phyloP scores from a whole-genome alignment of 2,329 filamentous ascomycete species.

The Ceratocystis cacaofunesta region DNA sequence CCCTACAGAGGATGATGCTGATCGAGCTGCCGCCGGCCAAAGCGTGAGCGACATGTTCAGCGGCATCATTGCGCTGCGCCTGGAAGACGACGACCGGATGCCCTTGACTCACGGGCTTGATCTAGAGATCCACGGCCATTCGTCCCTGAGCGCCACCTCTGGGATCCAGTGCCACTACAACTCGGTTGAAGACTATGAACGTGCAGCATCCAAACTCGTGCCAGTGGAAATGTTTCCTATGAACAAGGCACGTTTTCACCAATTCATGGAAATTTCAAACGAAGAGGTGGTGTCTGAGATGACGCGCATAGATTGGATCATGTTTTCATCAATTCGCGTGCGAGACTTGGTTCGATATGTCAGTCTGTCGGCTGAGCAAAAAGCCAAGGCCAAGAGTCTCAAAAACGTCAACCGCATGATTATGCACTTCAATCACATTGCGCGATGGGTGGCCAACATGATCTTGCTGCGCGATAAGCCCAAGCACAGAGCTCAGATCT shows the following conservation, averaged over 20 bases:
- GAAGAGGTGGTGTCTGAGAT: conserved; percentile 81
- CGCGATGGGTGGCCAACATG: conserved; percentile 70
- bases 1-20: conserved; percentile 23
- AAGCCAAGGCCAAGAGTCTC: conserved; percentile 61
- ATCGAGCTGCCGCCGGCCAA: conserved; percentile 22
- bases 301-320: conserved; percentile 92
- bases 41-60: conserved; percentile 29
- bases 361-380: conserved; percentile 54
- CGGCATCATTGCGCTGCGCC: conserved; percentile 32
- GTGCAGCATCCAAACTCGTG: conserved; percentile 56
- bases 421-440: conserved; percentile 75
- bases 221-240: conserved; percentile 55
- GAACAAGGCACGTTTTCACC: conserved; percentile 75
- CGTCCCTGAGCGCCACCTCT: conserved; percentile 10
- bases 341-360: conserved; percentile 89
- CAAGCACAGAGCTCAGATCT: conserved; percentile 77
- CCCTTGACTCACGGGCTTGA: conserved; percentile 18
- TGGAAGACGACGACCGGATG: conserved; percentile 29
- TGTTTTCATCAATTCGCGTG: conserved; percentile 89
- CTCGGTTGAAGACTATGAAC: conserved; percentile 64
- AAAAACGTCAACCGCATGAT: conserved; percentile 91
- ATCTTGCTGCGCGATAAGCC: conserved; percentile 84
- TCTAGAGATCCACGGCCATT: conserved; percentile 14
- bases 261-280: conserved; percentile 74
- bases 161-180: conserved; percentile 33